Evolutionary conservation across 2,329 filamentous ascomycete species (phyloP), one percentile per base, ranked within the genome.

Genomic region (Ophiostoma pallidulum): DNA sequence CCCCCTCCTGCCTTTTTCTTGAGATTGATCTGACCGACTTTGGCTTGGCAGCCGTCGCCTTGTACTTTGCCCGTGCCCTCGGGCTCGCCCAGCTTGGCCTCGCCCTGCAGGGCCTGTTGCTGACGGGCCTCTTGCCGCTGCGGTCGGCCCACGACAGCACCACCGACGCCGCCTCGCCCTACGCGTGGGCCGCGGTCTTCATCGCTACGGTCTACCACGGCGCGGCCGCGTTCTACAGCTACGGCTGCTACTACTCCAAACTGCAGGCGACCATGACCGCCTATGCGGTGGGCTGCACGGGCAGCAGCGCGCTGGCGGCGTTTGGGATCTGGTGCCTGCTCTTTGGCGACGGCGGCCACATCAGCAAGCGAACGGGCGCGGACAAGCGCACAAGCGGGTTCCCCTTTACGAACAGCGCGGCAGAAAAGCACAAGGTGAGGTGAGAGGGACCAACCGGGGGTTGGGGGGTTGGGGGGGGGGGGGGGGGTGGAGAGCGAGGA

Each of bases 41-140:
- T 20, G n/a, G 13, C 9, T 18, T 2, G 6, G 4, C 54, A 78
- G 80, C 66, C 20, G 69, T 87, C 28, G 84, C 89, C 63, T 66
- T 76, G 48, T 91, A 91, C 71, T 81, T 90, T 62, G 79, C 79
- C 44, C 82, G 85, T 36, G 78, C 74, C 24, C 73, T 88, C 1
- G 86, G 83, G 53, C 68, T 90, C 48, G 68, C 79, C 26, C 73
- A 88, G 38, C 67, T 89, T 19, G 68, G 78, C 9, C 66, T 91
- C 24, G 80, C 78, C 28, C 59, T 80, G 7, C 64, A 84, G 12
- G 73, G 74, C n/a, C 65, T 89, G 32, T 70, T 86, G 31, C 72
- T 90, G 26, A 84, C 84, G 0, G 86, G 85, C 40, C 74, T 75
- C 3, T 70, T 91, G 5, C 85, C 86, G 1, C 64, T 89, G 12